A percentile compares a stretch with the other conserved stretches of the same genome.
Conservation (phyloP, 1,284 basidiomycete genomes). For the Ustilago tritici region DNA sequence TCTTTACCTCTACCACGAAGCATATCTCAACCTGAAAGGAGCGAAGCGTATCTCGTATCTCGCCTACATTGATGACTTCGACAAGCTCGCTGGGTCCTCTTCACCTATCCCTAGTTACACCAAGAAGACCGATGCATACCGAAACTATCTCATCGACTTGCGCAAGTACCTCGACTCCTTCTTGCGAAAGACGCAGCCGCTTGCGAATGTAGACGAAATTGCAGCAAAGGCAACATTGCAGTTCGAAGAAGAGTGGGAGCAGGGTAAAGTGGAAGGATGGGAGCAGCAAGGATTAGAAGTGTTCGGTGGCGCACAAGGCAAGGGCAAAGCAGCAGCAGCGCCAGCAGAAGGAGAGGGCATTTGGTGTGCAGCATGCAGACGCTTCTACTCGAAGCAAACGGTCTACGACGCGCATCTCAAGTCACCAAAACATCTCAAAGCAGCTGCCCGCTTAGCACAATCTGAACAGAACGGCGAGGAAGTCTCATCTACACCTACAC, state of each 20-base stretch:
- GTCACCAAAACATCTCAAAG: conserved; percentile 94
- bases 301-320: conserved; percentile 60
- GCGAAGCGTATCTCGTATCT: conserved; percentile 91
- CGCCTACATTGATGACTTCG: conserved; percentile 77
- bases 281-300: conserved; percentile 72
- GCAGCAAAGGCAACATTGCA: conserved; percentile 77
- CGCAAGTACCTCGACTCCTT: conserved; percentile 88
- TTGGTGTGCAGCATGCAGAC: conserved; percentile 96
- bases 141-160: conserved; percentile 71
- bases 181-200: conserved; percentile 85
- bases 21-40: conserved; percentile 81
- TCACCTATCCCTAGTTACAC: conserved; percentile 51
- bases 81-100: conserved; percentile 73
- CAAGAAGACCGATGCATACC: conserved; percentile 62
- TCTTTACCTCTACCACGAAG: conserved; percentile 86
- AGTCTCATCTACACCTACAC: not conserved
- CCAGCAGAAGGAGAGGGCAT: conserved; percentile 75
- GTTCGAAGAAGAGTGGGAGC: conserved; percentile 85
- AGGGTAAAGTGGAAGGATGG: conserved; percentile 82
- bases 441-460: conserved; percentile 79
- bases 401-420: conserved; percentile 96
- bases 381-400: conserved; percentile 93
- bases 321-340: conserved; percentile 35
- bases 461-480: conserved; percentile 11
- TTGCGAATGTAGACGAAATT: conserved; percentile 82